Evolutionary conservation across 768 basidiomycete genomes (phyloP), one percentile per base, ranked within the genome.

Genomic region (Tephrocybe sp.): DNA sequence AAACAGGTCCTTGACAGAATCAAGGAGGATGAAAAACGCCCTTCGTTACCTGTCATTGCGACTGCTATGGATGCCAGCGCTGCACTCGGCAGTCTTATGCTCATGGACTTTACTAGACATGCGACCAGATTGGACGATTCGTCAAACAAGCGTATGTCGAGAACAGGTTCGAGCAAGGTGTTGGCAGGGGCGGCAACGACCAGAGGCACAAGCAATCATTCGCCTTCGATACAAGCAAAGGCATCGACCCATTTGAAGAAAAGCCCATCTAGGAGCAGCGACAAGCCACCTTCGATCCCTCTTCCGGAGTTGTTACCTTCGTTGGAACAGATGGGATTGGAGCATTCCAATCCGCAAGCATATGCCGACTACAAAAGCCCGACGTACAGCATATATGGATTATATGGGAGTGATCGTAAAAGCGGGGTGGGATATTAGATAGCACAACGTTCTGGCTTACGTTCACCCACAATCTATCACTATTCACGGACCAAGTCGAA

Each of bases 371-470:
- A 91, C 54, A 75, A 83, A 54, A 89, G 89, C 60, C 88, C 90
- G 15, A 91, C 90, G 4, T 91, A 91, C 58, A 92, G 89, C 63
- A 80, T 92, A 49, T 91, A 86, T 61, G 85, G 85, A 34, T 58
- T 90, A 57, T 90, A 90, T 61, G 85, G 81, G 46, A 73, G 51
- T 23, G 83, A 84, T 38, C 69, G 81, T 57, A 87, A 80, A 69
- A 83, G 83, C 56, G 58, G 60, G 42, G 43, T 28, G 15, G 54
- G 51, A 28, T 52, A 47, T 15, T 59, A 50, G 51, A 33, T 33
- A 7, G 34, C 34, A 37, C 18, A 10, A 25, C 14, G 8, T 14
- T 9, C 34, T 4, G 15, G 11, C 15, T 14, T n/a, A 42, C 30
- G 34, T 41, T 53, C 32, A 25, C 26, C 32, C 17, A 50, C 41